These are phyloP conservation scores for Suillus placidus DNA, from an alignment of 768 basidiomycete genomes.

Conservation along the genomic window DNA sequence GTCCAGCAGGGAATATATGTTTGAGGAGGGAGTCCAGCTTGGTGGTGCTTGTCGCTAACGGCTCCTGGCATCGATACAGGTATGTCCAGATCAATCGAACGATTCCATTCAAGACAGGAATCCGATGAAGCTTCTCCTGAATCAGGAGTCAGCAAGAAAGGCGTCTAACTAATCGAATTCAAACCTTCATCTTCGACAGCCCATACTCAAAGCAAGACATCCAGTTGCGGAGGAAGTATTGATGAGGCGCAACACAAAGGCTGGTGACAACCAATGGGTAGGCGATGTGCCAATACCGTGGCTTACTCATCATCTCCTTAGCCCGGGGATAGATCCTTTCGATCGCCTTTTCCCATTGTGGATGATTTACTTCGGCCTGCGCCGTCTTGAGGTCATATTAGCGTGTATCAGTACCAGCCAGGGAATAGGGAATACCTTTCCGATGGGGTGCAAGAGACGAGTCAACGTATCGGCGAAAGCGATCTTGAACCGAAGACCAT, in stretches of 20 bases:
- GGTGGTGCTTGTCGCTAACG: conserved; percentile 74
- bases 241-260: conserved; percentile 85
- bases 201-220: conserved; percentile 69
- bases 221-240: conserved; percentile 87
- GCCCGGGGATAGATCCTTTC: conserved; percentile 82
- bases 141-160: conserved; percentile 10
- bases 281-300: conserved; percentile 85
- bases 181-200: conserved; percentile 79
- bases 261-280: conserved; percentile 84
- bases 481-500: conserved; percentile 80
- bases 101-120: conserved; percentile 77
- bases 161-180: conserved; percentile 4
- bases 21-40: conserved; percentile 77
- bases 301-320: conserved; percentile 83
- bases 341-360: conserved; percentile 91
- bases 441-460: conserved; percentile 80
- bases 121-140: conserved; percentile 79
- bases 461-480: conserved; percentile 85
- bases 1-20: conserved; percentile 77
- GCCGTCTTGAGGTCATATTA: conserved; percentile 60
- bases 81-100: conserved; percentile 91
- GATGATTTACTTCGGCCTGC: conserved; percentile 95
- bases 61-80: conserved; percentile 90
- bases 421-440: conserved; percentile 56
- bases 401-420: not conserved